These are phyloP conservation scores for Quercus gilva DNA, from an alignment of 306 rosid genomes.

Conservation along the genomic window DNA sequence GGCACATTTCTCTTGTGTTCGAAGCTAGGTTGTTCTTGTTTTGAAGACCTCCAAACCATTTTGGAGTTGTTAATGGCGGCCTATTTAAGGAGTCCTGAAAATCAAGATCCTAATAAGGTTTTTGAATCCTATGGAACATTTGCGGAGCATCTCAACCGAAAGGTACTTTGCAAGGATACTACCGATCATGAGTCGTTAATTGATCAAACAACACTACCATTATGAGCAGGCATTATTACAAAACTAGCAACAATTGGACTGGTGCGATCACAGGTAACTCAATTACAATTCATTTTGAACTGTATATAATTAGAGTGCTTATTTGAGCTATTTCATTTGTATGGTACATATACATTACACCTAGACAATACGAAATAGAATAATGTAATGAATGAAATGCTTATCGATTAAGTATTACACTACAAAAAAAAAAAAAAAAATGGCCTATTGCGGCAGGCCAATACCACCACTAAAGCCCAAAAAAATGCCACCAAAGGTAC, in stretches of 20 bases:
- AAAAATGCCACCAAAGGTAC: no score
- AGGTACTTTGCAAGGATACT: conserved; percentile 16
- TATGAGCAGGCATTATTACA: conserved; percentile 27
- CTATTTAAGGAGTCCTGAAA: not conserved
- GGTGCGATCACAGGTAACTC: conserved; percentile 30
- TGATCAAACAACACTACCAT: not conserved
- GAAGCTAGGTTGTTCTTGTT: conserved; percentile 39
- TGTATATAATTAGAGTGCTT: not conserved
- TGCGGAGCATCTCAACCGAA: conserved; percentile 22
- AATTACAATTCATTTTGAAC: not conserved
- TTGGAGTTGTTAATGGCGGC: conserved; percentile 20
- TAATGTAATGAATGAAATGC: not conserved
- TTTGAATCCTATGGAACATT: conserved; percentile 24
- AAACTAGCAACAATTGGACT: conserved; percentile 43
- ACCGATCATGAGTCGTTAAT: no score
- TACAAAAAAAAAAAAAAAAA: no score
- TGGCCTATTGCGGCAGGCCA: no score
- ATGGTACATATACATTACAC: not conserved
- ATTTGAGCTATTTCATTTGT: not conserved
- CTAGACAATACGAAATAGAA: not conserved
- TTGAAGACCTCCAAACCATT: conserved; percentile 40
- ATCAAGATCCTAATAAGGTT: conserved; percentile 9
- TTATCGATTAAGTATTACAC: not conserved
- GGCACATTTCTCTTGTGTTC: conserved; percentile 65
- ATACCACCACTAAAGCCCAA: no score